Evolutionary conservation across 805 yeast genomes (phyloP).

Genomic region (Groenewaldozyma tartarivorans): DNA sequence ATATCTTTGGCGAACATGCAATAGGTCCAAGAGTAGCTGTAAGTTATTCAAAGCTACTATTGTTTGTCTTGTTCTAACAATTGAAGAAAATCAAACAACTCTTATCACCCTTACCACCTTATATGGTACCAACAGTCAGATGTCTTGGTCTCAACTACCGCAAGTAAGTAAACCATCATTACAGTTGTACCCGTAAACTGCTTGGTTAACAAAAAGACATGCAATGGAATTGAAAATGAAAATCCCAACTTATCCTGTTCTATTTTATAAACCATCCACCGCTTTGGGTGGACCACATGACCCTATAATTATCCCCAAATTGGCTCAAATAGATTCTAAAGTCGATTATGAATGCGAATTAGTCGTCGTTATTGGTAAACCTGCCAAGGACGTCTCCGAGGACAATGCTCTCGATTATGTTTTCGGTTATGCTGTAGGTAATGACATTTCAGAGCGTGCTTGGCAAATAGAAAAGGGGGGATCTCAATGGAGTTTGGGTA

Average conservation of each 20-base stretch:
- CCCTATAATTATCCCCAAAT: constrained; percentile 30
- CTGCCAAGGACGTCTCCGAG: constrained; percentile 34
- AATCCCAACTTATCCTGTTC: constrained; percentile 39
- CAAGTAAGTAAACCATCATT: constrained; percentile 34
- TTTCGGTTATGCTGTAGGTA: constrained; percentile 44
- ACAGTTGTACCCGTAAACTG: no score
- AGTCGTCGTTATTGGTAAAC: constrained; percentile 43
- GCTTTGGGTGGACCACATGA: constrained; percentile 36
- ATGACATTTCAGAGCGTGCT: constrained; percentile 48
- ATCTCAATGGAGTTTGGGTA: constrained; percentile 43
- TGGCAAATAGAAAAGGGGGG: constrained; percentile 49
- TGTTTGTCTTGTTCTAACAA: neutral
- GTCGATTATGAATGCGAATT: constrained; percentile 49
- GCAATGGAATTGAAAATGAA: constrained; percentile 33
- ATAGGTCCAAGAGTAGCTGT: constrained; percentile 15
- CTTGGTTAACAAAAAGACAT: no score
- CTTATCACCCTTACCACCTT: constrained; percentile 33
- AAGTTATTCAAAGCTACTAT: neutral
- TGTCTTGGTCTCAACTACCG: constrained; percentile 45
- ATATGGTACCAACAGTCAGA: constrained; percentile 33
- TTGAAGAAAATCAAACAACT: constrained; percentile 26
- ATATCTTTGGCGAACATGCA: constrained; percentile 30
- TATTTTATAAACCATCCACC: constrained; percentile 43
- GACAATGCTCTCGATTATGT: constrained; percentile 39
- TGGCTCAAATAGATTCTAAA: constrained; percentile 24